Evolutionary conservation across 2,329 filamentous ascomycete genomes (phyloP).

Genomic region (Teratosphaeria epicoccoides): DNA sequence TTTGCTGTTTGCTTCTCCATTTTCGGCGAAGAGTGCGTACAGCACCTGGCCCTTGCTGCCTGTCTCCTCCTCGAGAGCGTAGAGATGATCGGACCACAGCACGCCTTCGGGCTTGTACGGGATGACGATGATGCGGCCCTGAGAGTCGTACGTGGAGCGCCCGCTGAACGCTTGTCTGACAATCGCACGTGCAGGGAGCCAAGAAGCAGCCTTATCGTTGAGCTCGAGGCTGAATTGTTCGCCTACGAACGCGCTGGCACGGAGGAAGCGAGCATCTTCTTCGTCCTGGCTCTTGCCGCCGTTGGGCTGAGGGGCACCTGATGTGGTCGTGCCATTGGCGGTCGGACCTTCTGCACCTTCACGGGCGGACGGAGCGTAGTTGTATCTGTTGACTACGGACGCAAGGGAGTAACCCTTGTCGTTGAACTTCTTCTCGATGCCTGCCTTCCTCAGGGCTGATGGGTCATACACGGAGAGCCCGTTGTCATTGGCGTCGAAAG

Average conservation of each 20-base stretch:
- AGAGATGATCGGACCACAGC: constrained; percentile 95
- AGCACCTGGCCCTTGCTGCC: constrained; percentile 46
- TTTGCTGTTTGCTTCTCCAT: constrained; percentile 60
- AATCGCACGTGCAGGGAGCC: constrained; percentile 76
- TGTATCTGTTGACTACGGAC: constrained; percentile 76
- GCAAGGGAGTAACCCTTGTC: constrained; percentile 75
- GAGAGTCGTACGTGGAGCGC: constrained; percentile 56
- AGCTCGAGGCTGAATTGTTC: constrained; percentile 78
- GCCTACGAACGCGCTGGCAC: constrained; percentile 73
- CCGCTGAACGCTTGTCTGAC: constrained; percentile 66
- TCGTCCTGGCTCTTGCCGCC: constrained; percentile 46
- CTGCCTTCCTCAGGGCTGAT: constrained; percentile 54
- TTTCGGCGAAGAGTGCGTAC: constrained; percentile 89
- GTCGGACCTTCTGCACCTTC: constrained; percentile 10
- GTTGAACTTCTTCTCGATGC: constrained; percentile 71
- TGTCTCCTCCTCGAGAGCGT: constrained; percentile 62
- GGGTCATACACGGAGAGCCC: constrained; percentile 77
- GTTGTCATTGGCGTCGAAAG: constrained; percentile 95
- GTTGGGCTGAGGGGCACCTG: constrained; percentile 9
- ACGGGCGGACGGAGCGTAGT: constrained; percentile 45
- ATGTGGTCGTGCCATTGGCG: constrained; percentile 11
- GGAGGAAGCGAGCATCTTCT: constrained; percentile 71
- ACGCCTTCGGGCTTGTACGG: constrained; percentile 48
- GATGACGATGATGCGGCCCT: constrained; percentile 73
- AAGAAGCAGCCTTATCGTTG: constrained; percentile 61